Evolutionary conservation across 768 basidiomycete genomes (phyloP), one percentile per base, ranked within the genome.

Genomic region (Wakefieldia striispora): DNA sequence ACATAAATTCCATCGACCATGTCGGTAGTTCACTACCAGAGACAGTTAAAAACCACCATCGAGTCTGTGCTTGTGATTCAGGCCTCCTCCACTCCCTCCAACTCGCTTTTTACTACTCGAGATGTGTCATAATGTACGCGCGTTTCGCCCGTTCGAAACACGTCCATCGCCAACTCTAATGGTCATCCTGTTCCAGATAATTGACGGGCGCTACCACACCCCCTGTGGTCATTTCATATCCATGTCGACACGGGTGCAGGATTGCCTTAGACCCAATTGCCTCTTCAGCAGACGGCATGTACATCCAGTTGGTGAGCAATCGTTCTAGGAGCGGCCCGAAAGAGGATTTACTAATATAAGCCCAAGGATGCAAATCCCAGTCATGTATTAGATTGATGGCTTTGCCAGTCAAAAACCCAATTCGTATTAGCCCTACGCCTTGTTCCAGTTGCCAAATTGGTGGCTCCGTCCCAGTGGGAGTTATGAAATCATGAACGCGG

Each of bases 81-180:
- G 40, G 46, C 55, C 53, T 43, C 50, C 47, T 43, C 54, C 55
- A 41, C 56, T 56, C 54, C 50, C 40, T 56, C 11, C 29, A 29
- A 6, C 29, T 29, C 29, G 10, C 11, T 6, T 56, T 47, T 45
- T 48, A 48, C 52, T 49, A 48, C 24, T 49, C 47, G 14, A 55
- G 47, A 88, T 88, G 87, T 89, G 87, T 66, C 79, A 86, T 69
- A 88, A 88, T 67, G 87, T 88, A 59, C 42, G 82, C 72, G 34
- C 53, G 16, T 16, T 27, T 50, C 27, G 36, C 36, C 38, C 42
- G 43, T 29, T 24, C 29, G n/a, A 21, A 34, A 41, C 34, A 33
- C 14, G 6, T 33, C 33, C 7, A 16, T 33, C n/a, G 24, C 21
- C 16, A 14, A 20, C 52, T 49, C 33, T 38, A 3, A 12, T 16